Evolutionary conservation across 176 grass and related monocot genomes (phyloP), one percentile per base, ranked within the genome.

Genomic region (Phoenix dactylifera): DNA sequence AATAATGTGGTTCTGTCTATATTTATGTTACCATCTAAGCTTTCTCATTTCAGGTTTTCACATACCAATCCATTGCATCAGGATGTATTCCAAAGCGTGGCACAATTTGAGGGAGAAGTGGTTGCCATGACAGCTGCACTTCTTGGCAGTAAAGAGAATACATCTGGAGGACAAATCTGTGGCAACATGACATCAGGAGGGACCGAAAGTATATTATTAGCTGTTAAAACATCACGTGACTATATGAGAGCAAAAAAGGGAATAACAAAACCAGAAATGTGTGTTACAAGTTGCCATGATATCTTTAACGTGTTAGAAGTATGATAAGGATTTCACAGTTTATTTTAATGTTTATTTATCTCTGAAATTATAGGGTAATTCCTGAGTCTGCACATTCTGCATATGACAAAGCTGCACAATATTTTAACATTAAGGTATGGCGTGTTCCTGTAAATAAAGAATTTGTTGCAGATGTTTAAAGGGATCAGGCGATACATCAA

Each of bases 171-270:
- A 54, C 78, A 97, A 77, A 84, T 97, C 63, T 97, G 93, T 49
- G 93, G 93, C 49, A 97, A 97, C 63, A 97, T 92, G 93, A 97
- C 93, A 64, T 97, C 93, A 51, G 93, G 93, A 1, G 93, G 93
- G 59, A 97, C 93, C 10, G 93, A 97, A 72, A 97, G 93, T 75
- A 97, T 97, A 74, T 25, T 97, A 15, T 83, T 97, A 73, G 93
- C 93, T 69, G 87, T 97, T 64, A 97, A 97, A 85, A 78, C 93
- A 70, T 55, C 93, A 17, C 83, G 93, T 3, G 93, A 97, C 58
- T 97, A 92, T 87, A 97, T 97, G 93, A 78, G 48, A 32, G 69
- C 70, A 35, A 97, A 92, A 28, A 91, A 88, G 68, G 93, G 93
- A 24, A 91, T 97, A 49, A 83, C 79, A 74, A 85, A 77, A 66